These are phyloP conservation scores for Arthroderma uncinatum DNA, from an alignment of 2,329 filamentous ascomycete genomes.

Conservation along the genomic window DNA sequence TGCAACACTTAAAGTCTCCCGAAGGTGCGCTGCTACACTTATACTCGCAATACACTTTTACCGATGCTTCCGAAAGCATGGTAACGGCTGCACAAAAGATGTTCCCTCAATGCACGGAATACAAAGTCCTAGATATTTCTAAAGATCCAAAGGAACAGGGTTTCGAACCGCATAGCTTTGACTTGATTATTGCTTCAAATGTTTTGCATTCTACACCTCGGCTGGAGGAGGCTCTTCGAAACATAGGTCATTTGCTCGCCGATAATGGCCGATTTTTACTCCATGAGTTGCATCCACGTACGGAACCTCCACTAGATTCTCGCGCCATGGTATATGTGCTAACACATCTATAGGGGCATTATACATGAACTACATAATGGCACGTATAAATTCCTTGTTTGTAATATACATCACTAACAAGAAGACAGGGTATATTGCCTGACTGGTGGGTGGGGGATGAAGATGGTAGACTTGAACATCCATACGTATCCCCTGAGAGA, in stretches of 20 bases:
- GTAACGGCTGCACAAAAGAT: not conserved
- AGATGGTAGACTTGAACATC: not conserved
- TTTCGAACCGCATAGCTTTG: slow-evolving; percentile 15
- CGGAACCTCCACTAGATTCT: not conserved
- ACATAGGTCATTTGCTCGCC: not conserved
- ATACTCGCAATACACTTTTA: slow-evolving; percentile 11
- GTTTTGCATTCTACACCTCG: slow-evolving; percentile 16
- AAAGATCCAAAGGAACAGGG: slow-evolving; percentile 15
- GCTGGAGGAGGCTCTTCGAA: slow-evolving; percentile 10
- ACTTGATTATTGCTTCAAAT: slow-evolving; percentile 18
- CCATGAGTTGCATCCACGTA: not conserved
- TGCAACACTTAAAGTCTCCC: not conserved
- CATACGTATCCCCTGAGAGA: not conserved
- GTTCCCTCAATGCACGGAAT: not conserved
- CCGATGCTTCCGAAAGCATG: not conserved
- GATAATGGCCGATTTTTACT: not conserved
- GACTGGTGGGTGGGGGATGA: not conserved
- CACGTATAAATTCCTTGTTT: not conserved
- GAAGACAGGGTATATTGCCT: not conserved
- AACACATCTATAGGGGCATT: not conserved
- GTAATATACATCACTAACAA: not conserved
- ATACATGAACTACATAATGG: not conserved
- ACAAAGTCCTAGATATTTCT: slow-evolving; percentile 15
- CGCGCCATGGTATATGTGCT: not conserved
- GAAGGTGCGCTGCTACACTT: slow-evolving; percentile 6